Evolutionary conservation across 192 early-diverging fungal species (phyloP).

Genomic region (Phycomyces blakesleeanus): DNA sequence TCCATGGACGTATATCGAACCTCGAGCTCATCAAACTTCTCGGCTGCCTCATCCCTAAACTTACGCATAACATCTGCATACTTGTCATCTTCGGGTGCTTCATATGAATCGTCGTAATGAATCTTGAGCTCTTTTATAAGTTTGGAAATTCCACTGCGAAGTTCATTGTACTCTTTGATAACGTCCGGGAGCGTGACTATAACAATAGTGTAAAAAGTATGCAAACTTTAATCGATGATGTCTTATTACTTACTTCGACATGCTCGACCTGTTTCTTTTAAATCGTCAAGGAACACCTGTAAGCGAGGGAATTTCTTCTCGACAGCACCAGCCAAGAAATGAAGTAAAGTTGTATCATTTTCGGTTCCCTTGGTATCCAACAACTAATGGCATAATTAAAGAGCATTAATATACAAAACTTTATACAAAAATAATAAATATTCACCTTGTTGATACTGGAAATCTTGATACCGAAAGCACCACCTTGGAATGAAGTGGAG

Average conservation of each 20-base stretch:
- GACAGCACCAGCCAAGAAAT: slow-evolving; percentile 69
- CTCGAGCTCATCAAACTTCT: slow-evolving; percentile 57
- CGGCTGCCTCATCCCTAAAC: slow-evolving; percentile 61
- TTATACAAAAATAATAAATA: background rate
- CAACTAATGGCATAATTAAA: slow-evolving; percentile 37
- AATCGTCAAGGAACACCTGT: slow-evolving; percentile 61
- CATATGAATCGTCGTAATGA: slow-evolving; percentile 38
- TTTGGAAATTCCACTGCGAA: slow-evolving; percentile 43
- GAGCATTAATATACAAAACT: background rate
- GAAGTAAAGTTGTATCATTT: slow-evolving; percentile 66
- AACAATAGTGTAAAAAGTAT: background rate
- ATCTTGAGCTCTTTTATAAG: slow-evolving; percentile 43
- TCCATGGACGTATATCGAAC: slow-evolving; percentile 67
- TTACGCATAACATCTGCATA: slow-evolving; percentile 61
- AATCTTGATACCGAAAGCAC: slow-evolving; percentile 84
- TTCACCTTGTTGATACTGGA: slow-evolving; percentile 74
- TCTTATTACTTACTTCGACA: slow-evolving; percentile 53
- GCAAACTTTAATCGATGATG: background rate
- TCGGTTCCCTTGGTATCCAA: slow-evolving; percentile 82
- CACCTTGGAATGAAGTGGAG: slow-evolving; percentile 70
- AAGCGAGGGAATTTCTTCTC: slow-evolving; percentile 63
- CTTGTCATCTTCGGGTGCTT: slow-evolving; percentile 55
- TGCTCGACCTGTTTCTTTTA: slow-evolving; percentile 62
- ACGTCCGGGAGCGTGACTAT: slow-evolving; percentile 54
- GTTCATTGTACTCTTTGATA: slow-evolving; percentile 45